A percentile compares a stretch with the other conserved stretches of the same genome.
Evolutionary conservation across 164 flowering plant species (phyloP).

Genomic region (Magnolia kwangsiensis): DNA sequence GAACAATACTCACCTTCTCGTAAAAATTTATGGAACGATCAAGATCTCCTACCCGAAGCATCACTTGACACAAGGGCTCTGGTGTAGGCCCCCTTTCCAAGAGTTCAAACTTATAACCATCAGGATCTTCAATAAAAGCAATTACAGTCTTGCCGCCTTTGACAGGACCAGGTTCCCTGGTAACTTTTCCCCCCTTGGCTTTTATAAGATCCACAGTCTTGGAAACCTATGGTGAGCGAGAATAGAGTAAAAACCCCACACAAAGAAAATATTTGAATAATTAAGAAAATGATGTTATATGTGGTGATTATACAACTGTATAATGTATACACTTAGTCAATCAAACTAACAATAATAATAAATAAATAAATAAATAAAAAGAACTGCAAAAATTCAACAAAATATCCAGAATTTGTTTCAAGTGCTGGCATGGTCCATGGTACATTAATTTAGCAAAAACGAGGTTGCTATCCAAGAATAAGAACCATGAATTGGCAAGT

Average conservation of each 20-base stretch:
- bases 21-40: slow-evolving; percentile 80
- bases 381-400: not conserved
- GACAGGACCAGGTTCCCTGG: slow-evolving; percentile 96
- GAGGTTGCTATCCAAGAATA: no score
- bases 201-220: slow-evolving; percentile 90
- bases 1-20: slow-evolving; percentile 63
- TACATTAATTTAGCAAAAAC: no score
- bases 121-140: slow-evolving; percentile 97
- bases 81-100: slow-evolving; percentile 95
- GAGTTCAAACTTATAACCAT: slow-evolving; percentile 98
- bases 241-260: not conserved
- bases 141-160: slow-evolving; percentile 96
- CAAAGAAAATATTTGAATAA: not conserved
- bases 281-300: no score
- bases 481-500: no score
- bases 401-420: no score
- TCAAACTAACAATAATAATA: not conserved
- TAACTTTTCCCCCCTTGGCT: slow-evolving; percentile 97
- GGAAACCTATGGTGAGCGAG: slow-evolving; percentile 42
- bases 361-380: no score
- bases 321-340: not conserved
- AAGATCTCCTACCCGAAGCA: slow-evolving; percentile 99
- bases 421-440: no score
- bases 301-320: not conserved
- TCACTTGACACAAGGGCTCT: slow-evolving; percentile 96